Evolutionary conservation across 192 early-diverging fungal genomes (phyloP), one percentile per base, ranked within the genome.

Genomic region (Coemansia sp.): DNA sequence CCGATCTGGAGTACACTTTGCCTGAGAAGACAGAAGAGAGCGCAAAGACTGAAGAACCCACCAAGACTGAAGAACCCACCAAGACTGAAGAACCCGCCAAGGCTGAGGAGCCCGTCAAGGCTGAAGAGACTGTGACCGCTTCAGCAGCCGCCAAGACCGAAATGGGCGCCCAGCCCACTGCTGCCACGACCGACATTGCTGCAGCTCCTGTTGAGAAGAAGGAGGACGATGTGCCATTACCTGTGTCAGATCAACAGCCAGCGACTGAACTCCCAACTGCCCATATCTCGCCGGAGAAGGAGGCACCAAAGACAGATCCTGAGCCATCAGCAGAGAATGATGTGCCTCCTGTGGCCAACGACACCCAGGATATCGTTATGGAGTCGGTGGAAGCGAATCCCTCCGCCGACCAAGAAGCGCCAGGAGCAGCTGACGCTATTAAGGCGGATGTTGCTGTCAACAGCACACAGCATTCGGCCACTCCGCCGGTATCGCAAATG

Each of bases 391-490:
- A 19, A 15, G 11, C 27, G 40, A 20, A 41, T 3, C 53, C 50
- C n/a, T n/a, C n/a, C 9, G 52, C 23, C 27, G 33, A 57, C 10
- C 31, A 55, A 45, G 13, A 31, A 20, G 41, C 62, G 28, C n/a
- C 54, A 65, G 13, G 45, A 22, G 52, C 25, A n/a, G 19, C 52
- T 14, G 6, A n/a, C 13, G 27, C 27, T n/a, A 3, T 29, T 8
- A 47, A 47, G 6, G 20, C 44, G 23, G 44, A 47, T 20, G 20
- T 1, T 23, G 0, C 44, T 22, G 44, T 13, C 23, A 22, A 19
- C 20, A 57, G 25, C 37, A 6, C 56, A 40, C 41, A 25, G 11
- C 56, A 27, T 28, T 37, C 37, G 27, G 56, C 56, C 38, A 57
- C 36, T 17, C 20, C 56, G 41, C 56, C 41, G 13, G 56, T 42